Evolutionary conservation across 495 filamentous ascomycete genomes (phyloP), one percentile per base, ranked within the genome.

Genomic region (Darksidea phi): DNA sequence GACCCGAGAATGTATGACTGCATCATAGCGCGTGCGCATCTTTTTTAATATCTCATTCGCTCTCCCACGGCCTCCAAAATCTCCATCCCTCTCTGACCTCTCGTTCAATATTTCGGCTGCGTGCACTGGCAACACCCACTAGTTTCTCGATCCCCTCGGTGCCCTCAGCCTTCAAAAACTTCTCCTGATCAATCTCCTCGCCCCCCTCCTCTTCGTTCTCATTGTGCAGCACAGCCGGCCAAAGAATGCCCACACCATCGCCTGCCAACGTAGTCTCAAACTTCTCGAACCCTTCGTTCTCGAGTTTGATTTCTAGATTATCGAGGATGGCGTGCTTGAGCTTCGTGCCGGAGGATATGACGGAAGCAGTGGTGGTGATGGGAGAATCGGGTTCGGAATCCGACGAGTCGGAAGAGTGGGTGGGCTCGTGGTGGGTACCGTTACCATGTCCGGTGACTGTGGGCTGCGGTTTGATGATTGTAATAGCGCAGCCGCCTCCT

Each of bases 401-500:
- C 3, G 47, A 36, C 0, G 55, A 49, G 17, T 64, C 60, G 1
- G 61, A 41, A 13, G 54, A 66, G 24, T 46, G 38, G 54, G n/a
- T n/a, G n/a, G n/a, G n/a, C 36, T 47, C 32, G 17, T 59, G 48
- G 42, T 48, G 48, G 20, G 6, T 56, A 50, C 63, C 45, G 52
- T 69, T 67, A 1, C 59, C 58, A 47, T 67, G 62, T 0, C 51
- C 28, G 15, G 70, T 54, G 0, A 37, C 12, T 8, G 42, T 38
- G 15, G 53, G 57, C 45, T 81, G 78, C 0, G 91, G 89, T 57
- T 86, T 88, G 38, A 97, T 77, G 5, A 98, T 74, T 2, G 92
- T 94, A 67, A 98, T 97, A 1, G 91, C 91, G 72, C 94, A 96
- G 0, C 94, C 94, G 38, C 94, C 94, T 4, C 93, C 94, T 12